Base-by-base conservation (phyloP, 768 basidiomycete genomes). In the Auricularia auricula-judae region DNA sequence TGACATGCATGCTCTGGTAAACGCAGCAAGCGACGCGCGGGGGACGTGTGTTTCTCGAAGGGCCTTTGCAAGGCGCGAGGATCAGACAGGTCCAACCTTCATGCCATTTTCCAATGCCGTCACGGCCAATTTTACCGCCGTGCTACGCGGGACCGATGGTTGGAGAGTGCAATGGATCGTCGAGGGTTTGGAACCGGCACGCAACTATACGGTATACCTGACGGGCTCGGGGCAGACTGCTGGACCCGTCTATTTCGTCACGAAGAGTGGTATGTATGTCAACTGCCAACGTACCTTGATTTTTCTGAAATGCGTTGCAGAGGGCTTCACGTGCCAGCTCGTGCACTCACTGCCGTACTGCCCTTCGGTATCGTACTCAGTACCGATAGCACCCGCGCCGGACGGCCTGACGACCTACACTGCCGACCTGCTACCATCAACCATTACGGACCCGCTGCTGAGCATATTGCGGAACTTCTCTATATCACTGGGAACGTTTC, bases 141-240 rank as follows among this genome's bases (percentile, higher is more conserved):
- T 88, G 85, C 72, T 86, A 7, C 78, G 83, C 56, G 82, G 84
- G 68, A 63, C 70, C 0, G 71, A 76, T 0, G 91, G 88, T 0
- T 89, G 84, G 84, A 74, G 89, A 60, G 81, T 74, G 35, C 87
- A 92, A 69, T 93, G 85, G 81, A 70, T 88, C 2, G 65, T 91
- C 8, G 79, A 78, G 0, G 84, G 80, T 0, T 77, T 95, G 18
- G 74, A 76, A 1, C 78, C 86, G 4, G 76, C 76, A 10, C 90
- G 87, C 36, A 94, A 94, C 69, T 94, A 93, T 69, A 92, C 91
- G 0, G 84, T 81, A 0, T 81, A 85, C 14, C 69, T 90, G 2
- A 77, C 84, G 66, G 79, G 83, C 65, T 76, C 74, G 7, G 78
- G 81, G 58, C 81, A 82, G 68, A 80, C 91, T 60, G 84, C 80